phyloP scores from a whole-genome alignment of 2,329 filamentous ascomycete species.

The Pyricularia sp. region DNA sequence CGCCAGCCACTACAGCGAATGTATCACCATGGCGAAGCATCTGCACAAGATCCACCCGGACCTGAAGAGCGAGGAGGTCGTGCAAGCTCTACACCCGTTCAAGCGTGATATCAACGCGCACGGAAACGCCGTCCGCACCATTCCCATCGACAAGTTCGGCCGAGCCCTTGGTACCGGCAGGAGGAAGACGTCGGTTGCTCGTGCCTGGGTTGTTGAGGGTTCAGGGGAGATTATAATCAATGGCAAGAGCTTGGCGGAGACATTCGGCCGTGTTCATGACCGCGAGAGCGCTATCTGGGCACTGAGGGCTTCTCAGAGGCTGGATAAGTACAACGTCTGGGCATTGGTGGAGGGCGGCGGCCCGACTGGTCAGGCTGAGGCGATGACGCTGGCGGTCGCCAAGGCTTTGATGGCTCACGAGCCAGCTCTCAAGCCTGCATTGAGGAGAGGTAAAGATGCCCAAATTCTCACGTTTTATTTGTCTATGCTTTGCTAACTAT shows the following conservation, averaged over 20 bases:
- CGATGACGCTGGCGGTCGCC: slow-evolving; percentile 79
- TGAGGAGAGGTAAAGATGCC: slow-evolving; percentile 68
- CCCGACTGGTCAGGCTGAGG: slow-evolving; percentile 91
- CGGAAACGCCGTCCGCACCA: slow-evolving; percentile 52
- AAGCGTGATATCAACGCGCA: slow-evolving; percentile 66
- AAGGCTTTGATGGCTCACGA: slow-evolving; percentile 87
- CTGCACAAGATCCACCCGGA: slow-evolving; percentile 79
- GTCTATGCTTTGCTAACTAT: background rate
- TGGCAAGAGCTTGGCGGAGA: slow-evolving; percentile 71
- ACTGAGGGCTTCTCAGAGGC: slow-evolving; percentile 67
- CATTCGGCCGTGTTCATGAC: slow-evolving; percentile 84
- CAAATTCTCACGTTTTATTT: slow-evolving; percentile 19
- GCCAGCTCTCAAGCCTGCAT: slow-evolving; percentile 76
- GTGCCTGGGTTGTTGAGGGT: slow-evolving; percentile 84
- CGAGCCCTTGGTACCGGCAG: slow-evolving; percentile 72
- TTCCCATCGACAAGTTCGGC: slow-evolving; percentile 65
- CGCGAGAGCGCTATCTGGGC: slow-evolving; percentile 92
- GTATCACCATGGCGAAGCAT: slow-evolving; percentile 66
- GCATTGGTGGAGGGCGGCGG: slow-evolving; percentile 77
- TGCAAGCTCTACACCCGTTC: slow-evolving; percentile 56
- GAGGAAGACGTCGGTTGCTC: slow-evolving; percentile 79
- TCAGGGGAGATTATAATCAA: slow-evolving; percentile 87
- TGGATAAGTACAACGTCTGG: slow-evolving; percentile 98
- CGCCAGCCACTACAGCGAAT: slow-evolving; percentile 67
- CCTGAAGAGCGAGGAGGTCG: slow-evolving; percentile 63